These are phyloP conservation scores for Teratosphaeria gauchensis DNA, from an alignment of 2,329 filamentous ascomycete species.

Conservation along the genomic window DNA sequence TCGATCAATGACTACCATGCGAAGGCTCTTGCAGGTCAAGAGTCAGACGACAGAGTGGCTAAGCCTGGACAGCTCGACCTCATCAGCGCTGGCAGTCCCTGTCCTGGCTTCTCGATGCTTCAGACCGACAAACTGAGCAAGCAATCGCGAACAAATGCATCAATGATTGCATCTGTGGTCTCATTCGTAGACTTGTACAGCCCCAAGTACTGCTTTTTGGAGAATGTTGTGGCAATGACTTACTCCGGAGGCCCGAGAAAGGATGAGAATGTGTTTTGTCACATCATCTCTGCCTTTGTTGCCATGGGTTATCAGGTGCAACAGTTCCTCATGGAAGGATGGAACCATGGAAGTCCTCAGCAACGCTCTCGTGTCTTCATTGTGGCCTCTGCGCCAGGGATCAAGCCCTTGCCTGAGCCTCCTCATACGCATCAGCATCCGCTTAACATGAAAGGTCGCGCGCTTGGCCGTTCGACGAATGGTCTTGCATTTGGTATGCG, in stretches of 20 bases:
- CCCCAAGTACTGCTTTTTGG: constrained; percentile 64
- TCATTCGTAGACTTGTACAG: constrained; percentile 66
- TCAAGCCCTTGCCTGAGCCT: constrained; percentile 47
- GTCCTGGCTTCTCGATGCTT: constrained; percentile 61
- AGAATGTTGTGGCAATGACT: constrained; percentile 65
- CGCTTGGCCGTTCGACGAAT: constrained; percentile 51
- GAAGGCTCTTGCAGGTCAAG: constrained; percentile 46
- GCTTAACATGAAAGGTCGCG: constrained; percentile 13
- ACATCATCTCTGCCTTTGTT: constrained; percentile 62
- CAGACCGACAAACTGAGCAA: constrained; percentile 50
- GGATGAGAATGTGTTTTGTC: constrained; percentile 58
- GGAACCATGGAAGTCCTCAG: constrained; percentile 58
- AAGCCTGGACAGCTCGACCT: constrained; percentile 58
- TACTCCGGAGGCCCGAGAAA: constrained; percentile 23
- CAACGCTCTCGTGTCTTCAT: constrained; percentile 60
- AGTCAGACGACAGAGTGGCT: no score
- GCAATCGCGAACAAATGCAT: constrained; percentile 58
- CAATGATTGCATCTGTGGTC: constrained; percentile 66
- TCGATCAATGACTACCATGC: constrained; percentile 62
- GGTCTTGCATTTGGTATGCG: constrained; percentile 51
- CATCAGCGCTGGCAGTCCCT: constrained; percentile 65
- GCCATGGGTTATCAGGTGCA: constrained; percentile 69
- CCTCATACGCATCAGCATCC: constrained; percentile 55
- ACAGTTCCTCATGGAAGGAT: constrained; percentile 59
- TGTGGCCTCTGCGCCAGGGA: constrained; percentile 58